Percentiles rank a stretch among this genome's conserved stretches.
Conservation (phyloP, 768 basidiomycete genomes). For the Dendrothele bispora region DNA sequence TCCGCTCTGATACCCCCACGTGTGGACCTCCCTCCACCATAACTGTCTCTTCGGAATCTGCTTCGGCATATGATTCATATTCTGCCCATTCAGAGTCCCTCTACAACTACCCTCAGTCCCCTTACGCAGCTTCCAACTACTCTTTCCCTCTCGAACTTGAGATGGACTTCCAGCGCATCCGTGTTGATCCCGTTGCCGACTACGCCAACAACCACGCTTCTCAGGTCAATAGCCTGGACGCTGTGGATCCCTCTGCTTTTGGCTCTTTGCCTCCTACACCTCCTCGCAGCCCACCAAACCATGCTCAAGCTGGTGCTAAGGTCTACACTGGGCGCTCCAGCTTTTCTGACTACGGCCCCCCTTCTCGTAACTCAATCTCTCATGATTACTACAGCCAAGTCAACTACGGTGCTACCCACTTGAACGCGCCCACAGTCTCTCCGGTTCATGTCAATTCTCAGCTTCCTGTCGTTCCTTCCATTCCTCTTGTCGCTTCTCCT, state of each 20-base stretch:
- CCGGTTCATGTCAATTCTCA: conserved; percentile 56
- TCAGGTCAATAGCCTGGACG: conserved; percentile 23
- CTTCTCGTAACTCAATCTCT: conserved; percentile 47
- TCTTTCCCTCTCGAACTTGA: conserved; percentile 67
- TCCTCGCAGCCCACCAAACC: conserved; percentile 44
- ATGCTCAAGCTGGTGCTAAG: conserved; percentile 33
- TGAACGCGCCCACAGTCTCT: conserved; percentile 50
- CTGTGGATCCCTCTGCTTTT: conserved; percentile 44
- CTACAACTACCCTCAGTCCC: conserved; percentile 62
- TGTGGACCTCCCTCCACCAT: conserved; percentile 76
- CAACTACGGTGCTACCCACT: conserved; percentile 44
- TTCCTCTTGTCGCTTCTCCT: conserved; percentile 37
- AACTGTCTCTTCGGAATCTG: conserved; percentile 77
- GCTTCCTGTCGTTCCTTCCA: conserved; percentile 43
- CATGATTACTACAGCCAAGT: conserved; percentile 49
- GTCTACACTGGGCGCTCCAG: conserved; percentile 45
- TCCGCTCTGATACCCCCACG: conserved; percentile 62
- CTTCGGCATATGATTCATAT: conserved; percentile 66
- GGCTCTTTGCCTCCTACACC: conserved; percentile 58
- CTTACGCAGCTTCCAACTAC: conserved; percentile 48
- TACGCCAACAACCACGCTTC: conserved; percentile 43
- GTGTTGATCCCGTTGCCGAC: conserved; percentile 54
- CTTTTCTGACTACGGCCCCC: conserved; percentile 67
- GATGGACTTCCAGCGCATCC: conserved; percentile 69
- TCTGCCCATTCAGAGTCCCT: conserved; percentile 70